Evolutionary conservation across 495 filamentous ascomycete species (phyloP), one percentile per base, ranked within the genome.

Genomic region (Cairneyella variabilis): DNA sequence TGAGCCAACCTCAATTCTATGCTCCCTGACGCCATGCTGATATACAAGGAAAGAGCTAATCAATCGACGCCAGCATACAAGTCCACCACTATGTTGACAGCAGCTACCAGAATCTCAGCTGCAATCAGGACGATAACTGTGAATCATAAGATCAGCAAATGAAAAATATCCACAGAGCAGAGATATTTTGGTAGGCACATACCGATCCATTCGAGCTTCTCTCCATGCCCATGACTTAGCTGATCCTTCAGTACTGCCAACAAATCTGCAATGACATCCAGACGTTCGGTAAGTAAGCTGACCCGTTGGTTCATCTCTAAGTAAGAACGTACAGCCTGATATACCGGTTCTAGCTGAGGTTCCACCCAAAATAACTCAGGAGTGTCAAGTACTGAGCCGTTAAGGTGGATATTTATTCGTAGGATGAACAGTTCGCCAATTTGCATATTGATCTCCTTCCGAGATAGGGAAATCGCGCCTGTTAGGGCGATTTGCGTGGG

Each of bases 301-400:
- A 97, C 92, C 41, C 93, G 72, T 70, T 97, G 93, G 69, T 96
- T 91, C 86, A 98, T 97, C 72, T 98, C 93, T 21, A 98, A 76
- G 62, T 98, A 98, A 61, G 84, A 91, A 39, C 95, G 79, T 37
- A 96, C 92, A 36, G 93, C 93, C 62, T 91, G 86, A 64, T 98
- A 98, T 17, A 97, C 82, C 27, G 93, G 93, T 59, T 97, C 93
- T 16, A 98, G 76, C 65, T 96, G 90, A 12, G 93, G 93, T 69
- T 98, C 93, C 36, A 90, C 88, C 93, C 93, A 98, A 80, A 98
- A 97, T 18, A 98, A 77, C 67, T 98, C 93, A 1, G 93, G 93
- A 8, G 90, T 92, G 59, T 98, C 93, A n/a, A 98, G 84, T 10
- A 98, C 91, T 22, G 85, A 91, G 32, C 95, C 95, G 68, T 98